Conservation (phyloP, 2,329 filamentous ascomycete species). For the Penicillium sp. region DNA sequence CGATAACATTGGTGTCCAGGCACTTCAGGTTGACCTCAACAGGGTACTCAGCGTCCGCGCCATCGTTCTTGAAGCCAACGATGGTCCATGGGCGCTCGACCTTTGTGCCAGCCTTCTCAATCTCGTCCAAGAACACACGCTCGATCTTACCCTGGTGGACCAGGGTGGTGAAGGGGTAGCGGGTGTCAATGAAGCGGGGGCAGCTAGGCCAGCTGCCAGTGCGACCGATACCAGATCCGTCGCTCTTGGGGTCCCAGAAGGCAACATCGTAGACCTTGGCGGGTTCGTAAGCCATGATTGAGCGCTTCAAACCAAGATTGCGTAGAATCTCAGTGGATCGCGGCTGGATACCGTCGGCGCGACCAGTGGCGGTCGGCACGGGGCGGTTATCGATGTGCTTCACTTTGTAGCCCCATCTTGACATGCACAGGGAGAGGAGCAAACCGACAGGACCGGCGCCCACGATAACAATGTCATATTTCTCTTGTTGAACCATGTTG, state of each 20-base stretch:
- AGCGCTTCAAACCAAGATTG: slow-evolving; percentile 84
- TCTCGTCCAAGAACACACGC: slow-evolving; percentile 58
- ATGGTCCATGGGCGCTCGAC: slow-evolving; percentile 62
- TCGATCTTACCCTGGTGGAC: slow-evolving; percentile 62
- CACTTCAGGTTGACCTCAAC: slow-evolving; percentile 75
- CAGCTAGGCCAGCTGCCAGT: slow-evolving; percentile 79
- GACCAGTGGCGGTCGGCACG: slow-evolving; percentile 78
- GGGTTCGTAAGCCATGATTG: slow-evolving; percentile 81
- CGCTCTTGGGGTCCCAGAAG: slow-evolving; percentile 58
- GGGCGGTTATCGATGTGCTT: slow-evolving; percentile 91
- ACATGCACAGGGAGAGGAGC: slow-evolving; percentile 80
- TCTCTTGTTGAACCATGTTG: slow-evolving; percentile 42
- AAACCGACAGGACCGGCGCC: slow-evolving; percentile 87
- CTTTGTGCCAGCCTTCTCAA: slow-evolving; percentile 55
- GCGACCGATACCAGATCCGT: slow-evolving; percentile 54
- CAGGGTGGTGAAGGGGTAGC: slow-evolving; percentile 61
- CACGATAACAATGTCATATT: slow-evolving; percentile 72
- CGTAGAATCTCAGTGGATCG: slow-evolving; percentile 80
- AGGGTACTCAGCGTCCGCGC: slow-evolving; percentile 65
- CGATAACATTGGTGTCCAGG: slow-evolving; percentile 65
- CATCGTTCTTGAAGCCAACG: slow-evolving; percentile 58
- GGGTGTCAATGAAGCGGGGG: slow-evolving; percentile 70
- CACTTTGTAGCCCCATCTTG: slow-evolving; percentile 90
- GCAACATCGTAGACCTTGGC: slow-evolving; percentile 75
- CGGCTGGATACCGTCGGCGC: slow-evolving; percentile 88